Base-by-base conservation (phyloP, 169 alveolate species). In the Babesia bovis region DNA sequence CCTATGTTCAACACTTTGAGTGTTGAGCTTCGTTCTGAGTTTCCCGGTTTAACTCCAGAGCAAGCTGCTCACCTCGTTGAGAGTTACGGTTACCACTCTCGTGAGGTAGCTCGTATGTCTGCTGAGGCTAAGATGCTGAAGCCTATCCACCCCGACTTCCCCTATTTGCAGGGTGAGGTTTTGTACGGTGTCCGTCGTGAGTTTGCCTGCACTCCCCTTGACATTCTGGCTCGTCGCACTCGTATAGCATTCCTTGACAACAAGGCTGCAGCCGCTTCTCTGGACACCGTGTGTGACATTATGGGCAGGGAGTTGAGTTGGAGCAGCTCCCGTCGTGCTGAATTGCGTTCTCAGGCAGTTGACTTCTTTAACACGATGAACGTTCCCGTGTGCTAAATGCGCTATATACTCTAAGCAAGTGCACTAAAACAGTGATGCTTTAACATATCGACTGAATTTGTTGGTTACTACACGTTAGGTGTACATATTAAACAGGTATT, bases 171-270 rank as follows among this genome's bases (percentile, higher is more conserved):
- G 79, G 94, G 92, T 17, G 94, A 90, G 69, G 82, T 90, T 41
- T 57, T 84, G 33, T 90, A 84, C 71, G 90, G 90, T 26, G 61
- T 73, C 51, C 82, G 93, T 23, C 68, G 85, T 26, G 95, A 90
- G 65, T 70, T 81, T 61, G 95, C 93, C 26, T 66, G 85, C 56
- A 84, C 91, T 32, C 82, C 90, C 42, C 74, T 82, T n/a, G 95
- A 90, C 70, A 83, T 90, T 13, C 65, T 90, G 70, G 95, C 93
- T 4, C 68, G 93, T 38, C 82, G 95, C 23, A 74, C 87, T 35
- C 78, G 93, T 19, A 63, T 90, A 53, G 92, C 92, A 7, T 90
- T 90, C 70, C 60, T 79, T 19, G 93, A 90, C 66, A 61, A 83
- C 7, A 49, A 77, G 33, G 89, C 71, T 23, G 87, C 93, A 0